Evolutionary conservation across 768 basidiomycete genomes (phyloP), one percentile per base, ranked within the genome.

Genomic region (Lactifluus piperatus): DNA sequence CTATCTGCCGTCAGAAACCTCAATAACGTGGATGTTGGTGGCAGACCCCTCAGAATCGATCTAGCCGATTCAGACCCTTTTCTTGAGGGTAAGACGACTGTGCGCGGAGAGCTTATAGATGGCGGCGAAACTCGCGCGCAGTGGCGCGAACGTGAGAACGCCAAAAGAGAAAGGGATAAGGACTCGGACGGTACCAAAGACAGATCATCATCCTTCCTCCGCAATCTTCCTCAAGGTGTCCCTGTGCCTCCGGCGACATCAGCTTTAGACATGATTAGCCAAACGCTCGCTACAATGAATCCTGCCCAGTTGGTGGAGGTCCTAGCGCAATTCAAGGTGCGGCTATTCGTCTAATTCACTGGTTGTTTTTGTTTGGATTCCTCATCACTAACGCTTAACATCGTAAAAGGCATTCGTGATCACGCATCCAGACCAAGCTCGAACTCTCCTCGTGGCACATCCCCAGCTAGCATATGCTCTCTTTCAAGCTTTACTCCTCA

Each of bases 281-380:
- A 88, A 68, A 88, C 86, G 3, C 78, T 99, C 46, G 94, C 88
- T 43, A 83, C 77, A 29, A 89, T 95, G 77, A 81, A 83, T 54
- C 91, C 92, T 0, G 79, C 76, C 39, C 91, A 95, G 68, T 76
- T 95, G 62, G 83, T 94, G 73, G 95, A 99, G 72, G 88, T 97
- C 9, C 76, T 99, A 65, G 88, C 88, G n/a, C 92, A 97, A 71
- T 94, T 95, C 88, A 98, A 98, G 86, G 97, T 94, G 70, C 68
- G 79, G 58, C 57, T 56, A 59, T 44, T 30, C 18, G 24, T 60
- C 29, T 13, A 27, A 16, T 46, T 20, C 16, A 26, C 32, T 27
- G 1, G 18, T 0, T 41, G 8, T 37, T 45, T 20, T 43, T 24
- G 37, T 29, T n/a, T 20, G 5, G 29, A 20, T n/a, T 24, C 9